These are phyloP conservation scores for Alternaria postmessia DNA, from an alignment of 2,329 filamentous ascomycete species.

Conservation along the genomic window DNA sequence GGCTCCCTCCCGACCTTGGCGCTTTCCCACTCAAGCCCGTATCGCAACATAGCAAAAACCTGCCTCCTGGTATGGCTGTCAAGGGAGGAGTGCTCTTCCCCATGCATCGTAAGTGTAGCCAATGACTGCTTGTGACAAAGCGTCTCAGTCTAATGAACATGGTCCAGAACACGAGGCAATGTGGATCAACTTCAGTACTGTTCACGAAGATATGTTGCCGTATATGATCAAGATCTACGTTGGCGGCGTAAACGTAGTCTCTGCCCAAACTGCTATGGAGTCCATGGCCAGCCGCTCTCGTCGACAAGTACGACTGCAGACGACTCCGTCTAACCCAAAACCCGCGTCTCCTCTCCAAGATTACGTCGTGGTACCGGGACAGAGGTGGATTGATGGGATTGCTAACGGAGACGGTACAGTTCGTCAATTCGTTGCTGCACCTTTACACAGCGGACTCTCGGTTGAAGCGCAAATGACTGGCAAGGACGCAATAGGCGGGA, in stretches of 20 bases:
- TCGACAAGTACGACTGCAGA: conserved; percentile 1
- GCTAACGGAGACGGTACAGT: conserved; percentile 47
- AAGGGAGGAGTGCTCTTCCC: conserved; percentile 59
- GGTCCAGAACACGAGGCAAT: conserved; percentile 51
- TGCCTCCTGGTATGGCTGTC: conserved; percentile 47
- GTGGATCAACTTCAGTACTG: conserved; percentile 51
- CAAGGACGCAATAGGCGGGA: conserved; percentile 50
- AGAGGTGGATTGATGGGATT: conserved; percentile 57
- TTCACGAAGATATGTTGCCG: not conserved
- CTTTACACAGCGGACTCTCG: conserved; percentile 53
- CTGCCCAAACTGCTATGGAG: conserved; percentile 39
- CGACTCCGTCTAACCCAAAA: not conserved
- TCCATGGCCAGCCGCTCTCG: not conserved
- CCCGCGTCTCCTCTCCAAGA: conserved; percentile 45
- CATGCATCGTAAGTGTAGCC: conserved; percentile 57
- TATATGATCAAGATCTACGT: conserved; percentile 54
- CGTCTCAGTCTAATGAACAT: not conserved
- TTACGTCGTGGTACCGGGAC: conserved; percentile 53
- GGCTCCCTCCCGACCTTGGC: conserved; percentile 24
- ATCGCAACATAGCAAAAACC: conserved; percentile 31
- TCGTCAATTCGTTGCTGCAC: conserved; percentile 60
- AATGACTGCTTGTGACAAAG: no score
- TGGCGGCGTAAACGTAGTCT: conserved; percentile 55
- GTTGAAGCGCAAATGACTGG: conserved; percentile 59
- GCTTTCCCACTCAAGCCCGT: conserved; percentile 21